Evolutionary conservation across 345 rosid genomes (phyloP).

Genomic region (Citrus mangshanensis): DNA sequence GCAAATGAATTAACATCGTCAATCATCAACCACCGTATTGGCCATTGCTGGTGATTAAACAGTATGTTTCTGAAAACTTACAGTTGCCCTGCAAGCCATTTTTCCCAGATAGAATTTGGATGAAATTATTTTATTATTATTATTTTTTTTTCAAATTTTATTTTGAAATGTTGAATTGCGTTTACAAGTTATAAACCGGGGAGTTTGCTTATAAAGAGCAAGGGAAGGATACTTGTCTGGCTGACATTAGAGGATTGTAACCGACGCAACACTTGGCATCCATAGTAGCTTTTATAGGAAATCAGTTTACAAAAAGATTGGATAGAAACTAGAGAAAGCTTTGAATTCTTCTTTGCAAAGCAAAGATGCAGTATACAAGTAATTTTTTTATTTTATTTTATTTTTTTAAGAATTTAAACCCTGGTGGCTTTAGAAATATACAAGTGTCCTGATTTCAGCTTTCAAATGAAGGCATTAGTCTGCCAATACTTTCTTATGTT

Average conservation of each 20-base stretch:
- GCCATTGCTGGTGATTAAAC: background rate
- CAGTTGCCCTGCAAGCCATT: conserved; percentile 31
- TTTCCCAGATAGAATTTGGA: background rate
- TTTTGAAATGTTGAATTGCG: background rate
- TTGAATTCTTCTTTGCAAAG: conserved; percentile 10
- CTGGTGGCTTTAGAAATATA: background rate
- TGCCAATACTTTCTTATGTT: too few species aligned
- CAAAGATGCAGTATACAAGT: background rate
- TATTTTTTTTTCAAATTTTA: background rate
- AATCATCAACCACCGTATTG: background rate
- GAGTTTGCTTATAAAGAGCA: background rate
- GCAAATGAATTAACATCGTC: background rate
- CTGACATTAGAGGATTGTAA: background rate
- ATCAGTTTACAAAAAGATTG: background rate
- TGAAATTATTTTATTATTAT: background rate
- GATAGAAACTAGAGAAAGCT: background rate
- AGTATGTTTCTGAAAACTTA: background rate
- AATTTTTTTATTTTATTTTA: background rate
- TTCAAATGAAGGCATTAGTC: too few species aligned
- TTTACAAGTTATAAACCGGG: background rate
- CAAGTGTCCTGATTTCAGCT: too few species aligned
- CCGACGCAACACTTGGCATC: conserved; percentile 10
- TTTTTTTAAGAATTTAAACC: background rate
- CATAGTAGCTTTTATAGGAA: conserved; percentile 19
- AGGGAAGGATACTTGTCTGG: background rate